Base-by-base conservation (phyloP, 2,329 filamentous ascomycete species). In the Byssothecium circinans region DNA sequence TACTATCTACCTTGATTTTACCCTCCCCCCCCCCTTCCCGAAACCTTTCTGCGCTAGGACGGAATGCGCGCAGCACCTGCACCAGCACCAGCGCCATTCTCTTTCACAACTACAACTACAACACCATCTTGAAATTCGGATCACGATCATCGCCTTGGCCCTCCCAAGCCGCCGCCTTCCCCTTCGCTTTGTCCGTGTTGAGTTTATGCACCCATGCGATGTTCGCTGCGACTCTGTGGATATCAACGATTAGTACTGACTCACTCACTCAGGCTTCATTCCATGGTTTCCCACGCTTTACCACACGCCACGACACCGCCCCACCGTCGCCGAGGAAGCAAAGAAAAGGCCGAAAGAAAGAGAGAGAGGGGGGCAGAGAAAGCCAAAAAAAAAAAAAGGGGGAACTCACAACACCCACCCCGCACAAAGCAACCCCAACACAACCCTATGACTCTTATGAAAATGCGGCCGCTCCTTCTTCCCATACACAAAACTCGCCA, bases 401-500 rank as follows among this genome's bases (percentile, higher is more conserved):
- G 32, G 40, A 22, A 78, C 82, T 76, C 69, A 85, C 82, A 84
- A 70, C 38, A 84, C 76, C 84, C 84, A 87, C 3, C 81, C 80
- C 57, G 76, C 81, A 32, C 81, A 80, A 35, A 88, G 59, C 18
- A 87, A 58, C 0, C 81, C 77, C 20, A 87, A 58, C 22, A 87
- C 75, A 10, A 85, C 76, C 0, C 78, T 83, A 61, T 87, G 85
- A 2, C 84, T 83, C 36, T 76, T 74, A 51, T 81, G 79, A 49
- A 81, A 87, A 43, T 77, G 72, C 0, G 84, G 83, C 0, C 74
- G 78, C 42, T 87, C 74, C 0, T 57, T 64, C 40, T 75, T 75
- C 2, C 81, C 82, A 53, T 87, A 87, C 4, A 83, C 78, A 59
- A 86, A 86, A 0, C 78, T 81, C 0, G 84, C 81, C 2, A 87